Conservation (phyloP, 352 stramenopile genomes). For the Phytophthora pseudosyringae region DNA sequence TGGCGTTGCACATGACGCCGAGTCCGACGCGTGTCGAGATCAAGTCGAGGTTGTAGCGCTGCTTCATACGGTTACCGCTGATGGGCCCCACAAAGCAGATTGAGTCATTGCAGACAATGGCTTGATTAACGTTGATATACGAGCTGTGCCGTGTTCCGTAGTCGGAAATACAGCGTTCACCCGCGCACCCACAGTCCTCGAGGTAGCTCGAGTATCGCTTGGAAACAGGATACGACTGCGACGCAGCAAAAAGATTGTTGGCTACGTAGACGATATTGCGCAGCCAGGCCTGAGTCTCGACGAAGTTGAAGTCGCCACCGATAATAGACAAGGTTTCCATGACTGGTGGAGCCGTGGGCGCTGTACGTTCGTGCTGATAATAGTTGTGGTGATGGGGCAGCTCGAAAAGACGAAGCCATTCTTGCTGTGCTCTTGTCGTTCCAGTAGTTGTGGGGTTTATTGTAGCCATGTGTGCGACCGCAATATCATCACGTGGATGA, state of each 20-base stretch:
- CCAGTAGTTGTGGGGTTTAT: background rate
- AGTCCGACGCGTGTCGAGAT: background rate
- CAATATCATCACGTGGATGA: background rate
- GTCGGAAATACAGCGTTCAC: background rate
- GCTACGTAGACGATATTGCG: background rate
- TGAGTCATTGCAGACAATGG: background rate
- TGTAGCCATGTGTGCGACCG: background rate
- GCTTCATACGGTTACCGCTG: background rate
- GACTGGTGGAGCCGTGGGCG: background rate
- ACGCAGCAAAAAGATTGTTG: background rate
- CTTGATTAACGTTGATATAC: background rate
- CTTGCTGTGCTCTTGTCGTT: background rate
- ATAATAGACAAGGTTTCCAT: background rate
- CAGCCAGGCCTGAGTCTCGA: background rate
- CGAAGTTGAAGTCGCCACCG: background rate
- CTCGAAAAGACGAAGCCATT: constrained; percentile 1
- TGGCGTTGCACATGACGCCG: background rate
- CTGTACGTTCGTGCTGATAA: background rate
- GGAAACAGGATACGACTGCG: background rate
- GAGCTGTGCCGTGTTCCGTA: background rate
- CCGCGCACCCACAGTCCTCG: background rate
- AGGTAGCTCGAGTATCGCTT: background rate
- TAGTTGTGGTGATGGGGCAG: background rate
- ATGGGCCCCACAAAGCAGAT: background rate
- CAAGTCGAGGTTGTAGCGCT: background rate